Conservation (phyloP, 2,329 filamentous ascomycete genomes). For the Diaporthe nobilis region DNA sequence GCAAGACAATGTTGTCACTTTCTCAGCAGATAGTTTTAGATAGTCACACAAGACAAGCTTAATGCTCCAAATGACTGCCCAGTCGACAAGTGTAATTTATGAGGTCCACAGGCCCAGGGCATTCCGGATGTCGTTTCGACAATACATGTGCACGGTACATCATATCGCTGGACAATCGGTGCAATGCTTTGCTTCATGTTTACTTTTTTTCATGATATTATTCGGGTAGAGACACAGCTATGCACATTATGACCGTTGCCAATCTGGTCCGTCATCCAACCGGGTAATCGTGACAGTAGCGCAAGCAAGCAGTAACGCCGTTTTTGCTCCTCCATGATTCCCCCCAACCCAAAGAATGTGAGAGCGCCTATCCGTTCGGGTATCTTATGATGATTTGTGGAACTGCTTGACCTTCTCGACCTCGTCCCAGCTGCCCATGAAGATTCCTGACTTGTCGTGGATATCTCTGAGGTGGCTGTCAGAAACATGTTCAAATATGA, state of each 20-base stretch:
- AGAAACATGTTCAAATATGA: neutral
- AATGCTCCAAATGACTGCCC: neutral
- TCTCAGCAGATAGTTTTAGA: constrained; percentile 28
- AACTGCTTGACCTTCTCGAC: constrained; percentile 93
- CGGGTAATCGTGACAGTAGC: constrained; percentile 16
- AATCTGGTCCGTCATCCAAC: constrained; percentile 34
- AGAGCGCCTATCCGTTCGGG: constrained; percentile 11
- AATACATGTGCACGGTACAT: neutral
- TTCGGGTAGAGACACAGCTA: constrained; percentile 28
- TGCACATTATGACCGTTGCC: constrained; percentile 33
- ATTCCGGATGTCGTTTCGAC: constrained; percentile 24
- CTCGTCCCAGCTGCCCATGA: constrained; percentile 94
- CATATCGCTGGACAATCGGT: neutral
- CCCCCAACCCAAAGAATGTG: neutral
- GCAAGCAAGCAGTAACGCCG: constrained; percentile 13
- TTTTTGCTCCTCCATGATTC: constrained; percentile 21
- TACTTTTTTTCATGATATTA: constrained; percentile 28
- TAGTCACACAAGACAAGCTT: constrained; percentile 33
- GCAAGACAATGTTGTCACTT: constrained; percentile 48
- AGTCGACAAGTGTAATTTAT: neutral
- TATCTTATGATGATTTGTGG: constrained; percentile 62
- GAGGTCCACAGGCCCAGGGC: constrained; percentile 43
- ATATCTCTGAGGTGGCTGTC: constrained; percentile 69
- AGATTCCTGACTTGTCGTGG: constrained; percentile 95
- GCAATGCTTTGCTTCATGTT: neutral